Base-by-base conservation (phyloP, 2,329 filamentous ascomycete genomes). In the Lasiodiplodia hormozganensis region DNA sequence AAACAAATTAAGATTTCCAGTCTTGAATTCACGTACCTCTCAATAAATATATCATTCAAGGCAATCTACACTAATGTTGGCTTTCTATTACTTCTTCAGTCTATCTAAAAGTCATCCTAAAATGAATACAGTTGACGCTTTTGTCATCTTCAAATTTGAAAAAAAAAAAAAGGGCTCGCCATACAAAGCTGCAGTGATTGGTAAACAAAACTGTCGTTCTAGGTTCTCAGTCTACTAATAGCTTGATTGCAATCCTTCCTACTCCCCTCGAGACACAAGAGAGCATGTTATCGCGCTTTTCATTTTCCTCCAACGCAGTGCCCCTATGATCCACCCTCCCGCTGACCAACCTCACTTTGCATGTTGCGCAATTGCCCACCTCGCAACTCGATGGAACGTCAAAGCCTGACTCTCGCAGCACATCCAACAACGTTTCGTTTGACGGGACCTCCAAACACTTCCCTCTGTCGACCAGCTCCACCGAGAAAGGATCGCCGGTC, bases 401-500 rank as follows among this genome's bases (percentile, higher is more conserved):
- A 80, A 86, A 73, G 0, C 84, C 83, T 3, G 76, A 77, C 4
- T 76, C 77, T 38, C 76, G 76, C 68, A 86, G 70, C 5, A 79
- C 76, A 67, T 82, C 76, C 3, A 85, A 74, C 34, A 85, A 72
- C 11, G 79, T 79, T 56, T 82, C 76, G 2, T 81, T 76, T 0
- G 79, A 76, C 1, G 75, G 78, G 0, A 85, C 85, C 18, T 81
- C 76, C 7, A 90, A 69, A 1, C 78, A 76, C 71, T 78, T 82
- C 57, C 75, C 69, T 49, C 74, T 73, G 65, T 85, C 84, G 7
- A 76, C 75, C 0, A 90, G 81, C 57, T 86, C 82, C 0, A 81
- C 88, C 51, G 87, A 85, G 70, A 90, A 91, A 0, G 87, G 85
- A 71, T 90, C 87, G 0, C 88, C 88, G 0, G 82, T 82, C 0